These are phyloP conservation scores for Botrytis cinerea DNA, from an alignment of 2,329 filamentous ascomycete genomes.

Conservation along the genomic window DNA sequence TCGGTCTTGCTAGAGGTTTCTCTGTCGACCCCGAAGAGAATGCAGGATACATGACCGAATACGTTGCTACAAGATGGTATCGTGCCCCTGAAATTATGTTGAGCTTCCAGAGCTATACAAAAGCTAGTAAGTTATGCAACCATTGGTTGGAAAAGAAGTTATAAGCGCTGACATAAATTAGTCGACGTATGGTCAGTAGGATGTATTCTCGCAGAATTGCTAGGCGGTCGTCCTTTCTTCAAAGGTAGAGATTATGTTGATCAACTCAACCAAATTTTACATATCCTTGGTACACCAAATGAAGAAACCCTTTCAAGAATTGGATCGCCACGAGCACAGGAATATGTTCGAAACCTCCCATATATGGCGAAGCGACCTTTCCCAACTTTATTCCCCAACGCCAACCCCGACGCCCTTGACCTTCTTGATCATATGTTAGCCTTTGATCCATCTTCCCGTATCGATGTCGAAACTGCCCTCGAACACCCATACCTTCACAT, in stretches of 20 bases:
- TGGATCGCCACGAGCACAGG: conserved; percentile 91
- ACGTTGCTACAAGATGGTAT: conserved; percentile 98
- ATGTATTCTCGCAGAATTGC: conserved; percentile 93
- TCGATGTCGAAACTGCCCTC: conserved; percentile 91
- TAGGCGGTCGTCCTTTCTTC: conserved; percentile 97
- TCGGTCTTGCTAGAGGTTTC: conserved; percentile 93
- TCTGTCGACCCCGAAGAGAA: conserved; percentile 97
- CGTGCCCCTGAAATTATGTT: conserved; percentile 98
- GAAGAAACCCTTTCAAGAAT: conserved; percentile 93
- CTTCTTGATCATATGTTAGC: conserved; percentile 96
- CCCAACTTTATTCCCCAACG: conserved; percentile 83
- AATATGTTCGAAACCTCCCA: conserved; percentile 95
- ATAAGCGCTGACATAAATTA: conserved; percentile 45
- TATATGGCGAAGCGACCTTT: conserved; percentile 95
- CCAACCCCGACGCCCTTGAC: conserved; percentile 94
- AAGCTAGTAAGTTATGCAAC: conserved; percentile 79
- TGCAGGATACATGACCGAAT: conserved; percentile 99
- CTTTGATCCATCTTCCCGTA: conserved; percentile 91
- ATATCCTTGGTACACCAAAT: conserved; percentile 95
- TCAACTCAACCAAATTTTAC: conserved; percentile 97
- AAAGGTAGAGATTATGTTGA: conserved; percentile 99
- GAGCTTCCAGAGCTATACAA: conserved; percentile 99
- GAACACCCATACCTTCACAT: conserved; percentile 97
- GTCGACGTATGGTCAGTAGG: conserved; percentile 99
- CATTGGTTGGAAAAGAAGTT: not conserved